phyloP scores from a whole-genome alignment of 768 basidiomycete species.

The Coprinellus aureogranulatus region DNA sequence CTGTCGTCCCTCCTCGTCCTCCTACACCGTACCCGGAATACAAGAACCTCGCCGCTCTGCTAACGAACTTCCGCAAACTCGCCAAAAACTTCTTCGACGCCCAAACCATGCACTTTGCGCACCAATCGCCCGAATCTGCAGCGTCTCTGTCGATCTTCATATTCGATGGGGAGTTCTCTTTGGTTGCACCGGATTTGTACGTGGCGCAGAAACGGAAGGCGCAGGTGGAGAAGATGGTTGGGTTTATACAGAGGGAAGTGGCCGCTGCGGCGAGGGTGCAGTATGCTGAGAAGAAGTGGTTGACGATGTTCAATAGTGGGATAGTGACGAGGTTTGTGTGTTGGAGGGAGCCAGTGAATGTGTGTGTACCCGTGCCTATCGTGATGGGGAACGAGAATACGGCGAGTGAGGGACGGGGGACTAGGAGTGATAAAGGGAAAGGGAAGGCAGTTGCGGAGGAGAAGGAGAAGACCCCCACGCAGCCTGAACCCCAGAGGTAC shows the following conservation, averaged over 20 bases:
- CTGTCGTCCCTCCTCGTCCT: conserved; percentile 16
- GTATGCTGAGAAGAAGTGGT: conserved; percentile 33
- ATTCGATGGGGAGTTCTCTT: conserved; percentile 52
- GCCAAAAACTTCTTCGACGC: conserved; percentile 33
- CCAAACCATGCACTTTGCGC: conserved; percentile 32
- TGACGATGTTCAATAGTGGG: conserved; percentile 29
- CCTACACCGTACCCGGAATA: conserved; percentile 34
- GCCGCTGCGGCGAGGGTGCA: conserved; percentile 32
- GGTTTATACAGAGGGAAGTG: conserved; percentile 33
- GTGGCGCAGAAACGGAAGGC: conserved; percentile 27
- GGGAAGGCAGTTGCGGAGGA: no score
- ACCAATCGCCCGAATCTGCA: conserved; percentile 14
- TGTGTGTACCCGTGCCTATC: conserved; percentile 4
- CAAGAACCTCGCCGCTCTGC: conserved; percentile 27
- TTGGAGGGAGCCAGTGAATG: conserved; percentile 6
- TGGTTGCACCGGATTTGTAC: conserved; percentile 41
- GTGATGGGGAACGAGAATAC: background rate
- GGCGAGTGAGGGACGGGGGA: background rate
- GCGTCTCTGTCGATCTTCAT: conserved; percentile 31
- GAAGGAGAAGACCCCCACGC: background rate
- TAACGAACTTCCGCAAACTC: conserved; percentile 24
- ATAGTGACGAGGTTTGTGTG: conserved; percentile 40
- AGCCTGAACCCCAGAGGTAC: conserved; percentile 12
- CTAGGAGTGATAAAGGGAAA: no score
- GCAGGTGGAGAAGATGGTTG: conserved; percentile 25